phyloP scores from a whole-genome alignment of 148 eudicot genomes.

The Vaccinium corymbosum region DNA sequence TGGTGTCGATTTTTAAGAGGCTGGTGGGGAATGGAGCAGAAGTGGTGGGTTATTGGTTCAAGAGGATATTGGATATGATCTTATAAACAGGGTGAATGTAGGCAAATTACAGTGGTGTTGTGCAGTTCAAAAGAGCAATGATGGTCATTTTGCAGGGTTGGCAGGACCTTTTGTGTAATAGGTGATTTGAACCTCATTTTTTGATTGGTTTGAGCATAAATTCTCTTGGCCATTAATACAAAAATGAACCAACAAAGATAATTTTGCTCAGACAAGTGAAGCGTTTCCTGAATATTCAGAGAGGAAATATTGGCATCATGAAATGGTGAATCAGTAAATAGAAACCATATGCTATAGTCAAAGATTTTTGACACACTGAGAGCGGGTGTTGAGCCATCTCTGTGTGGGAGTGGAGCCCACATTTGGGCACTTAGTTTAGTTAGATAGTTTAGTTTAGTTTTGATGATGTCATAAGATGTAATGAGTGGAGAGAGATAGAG shows the following conservation, averaged over 20 bases:
- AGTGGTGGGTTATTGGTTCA: not conserved
- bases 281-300: not conserved
- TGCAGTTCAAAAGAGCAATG: not conserved
- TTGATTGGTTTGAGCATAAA: not conserved
- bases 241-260: not conserved
- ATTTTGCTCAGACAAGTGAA: not conserved
- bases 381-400: not conserved
- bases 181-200: not conserved
- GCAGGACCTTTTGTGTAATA: not conserved
- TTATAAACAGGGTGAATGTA: not conserved
- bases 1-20: not conserved
- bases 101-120: not conserved
- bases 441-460: no score
- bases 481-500: no score
- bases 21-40: not conserved
- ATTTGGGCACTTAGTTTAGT: not conserved
- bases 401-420: not conserved
- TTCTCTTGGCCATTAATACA: not conserved
- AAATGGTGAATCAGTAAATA: no score
- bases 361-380: not conserved
- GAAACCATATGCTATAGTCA: not conserved
- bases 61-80: not conserved
- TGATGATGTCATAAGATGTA: no score
- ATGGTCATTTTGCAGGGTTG: not conserved
- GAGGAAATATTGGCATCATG: no score